Base-by-base conservation (phyloP, 352 stramenopile species). In the Globisporangium alternatum region DNA sequence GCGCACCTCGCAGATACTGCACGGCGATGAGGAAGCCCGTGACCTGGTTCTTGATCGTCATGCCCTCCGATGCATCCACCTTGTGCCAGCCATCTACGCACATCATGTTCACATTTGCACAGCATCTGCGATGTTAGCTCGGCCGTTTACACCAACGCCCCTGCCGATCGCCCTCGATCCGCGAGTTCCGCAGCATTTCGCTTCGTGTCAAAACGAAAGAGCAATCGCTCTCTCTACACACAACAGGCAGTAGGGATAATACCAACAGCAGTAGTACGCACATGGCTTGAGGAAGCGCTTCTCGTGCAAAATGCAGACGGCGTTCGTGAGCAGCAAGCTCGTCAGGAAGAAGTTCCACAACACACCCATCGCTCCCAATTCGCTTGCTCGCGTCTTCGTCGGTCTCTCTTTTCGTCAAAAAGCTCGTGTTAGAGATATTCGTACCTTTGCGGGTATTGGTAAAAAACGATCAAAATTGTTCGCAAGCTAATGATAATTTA, bases 261-360 rank as follows among this genome's bases (percentile, higher is more conserved):
- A 28, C 0, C 2, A 37, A 2, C 9, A 30, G 30, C 51, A 56
- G 51, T 5, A 30, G 17, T 15, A 86, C 80, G 64, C 82, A 94
- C 87, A 88, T 56, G 80, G 77, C 49, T 86, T 83, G 55, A 96
- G 75, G 69, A 96, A 96, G 54, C 88, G 81, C 78, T 93, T 93
- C 64, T 96, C 88, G 62, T 96, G 83, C 56, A 96, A 75, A 61
- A 96, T 93, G 65, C 86, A 91, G 58, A 96, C 79, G 35, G 84
- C 84, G 70, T 96, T 96, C 7, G 86, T 90, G 56, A 93, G 83
- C 71, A 96, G 60, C 59, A 96, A 69, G 45, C 86, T 95, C 70
- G 88, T 87, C 37, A 94, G 82, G 69, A 96, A 81, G 67, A 96
- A 91, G 72, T 95, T 91, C 88, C 88, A 96, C 60, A 96, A 71